Evolutionary conservation across 768 basidiomycete species (phyloP).

Genomic region (Mrakia frigida): DNA sequence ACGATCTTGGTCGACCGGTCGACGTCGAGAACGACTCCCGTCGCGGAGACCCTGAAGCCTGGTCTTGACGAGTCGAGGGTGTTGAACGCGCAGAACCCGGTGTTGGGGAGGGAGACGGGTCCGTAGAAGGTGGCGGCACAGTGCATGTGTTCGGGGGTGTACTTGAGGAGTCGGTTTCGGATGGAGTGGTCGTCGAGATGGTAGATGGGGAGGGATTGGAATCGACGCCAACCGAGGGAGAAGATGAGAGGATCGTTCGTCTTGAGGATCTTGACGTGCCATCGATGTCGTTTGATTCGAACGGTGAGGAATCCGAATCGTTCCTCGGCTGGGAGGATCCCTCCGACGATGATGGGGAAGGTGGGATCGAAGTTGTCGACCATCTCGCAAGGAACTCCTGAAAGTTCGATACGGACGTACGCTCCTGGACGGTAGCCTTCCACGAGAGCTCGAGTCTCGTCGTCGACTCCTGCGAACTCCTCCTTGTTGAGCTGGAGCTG

Average conservation of each 20-base stretch:
- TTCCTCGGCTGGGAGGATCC: conserved; percentile 81
- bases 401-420: conserved; percentile 87
- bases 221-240: conserved; percentile 95
- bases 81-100: conserved; percentile 96
- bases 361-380: conserved; percentile 86
- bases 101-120: conserved; percentile 84
- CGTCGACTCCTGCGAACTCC: conserved; percentile 75
- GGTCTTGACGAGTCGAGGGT: conserved; percentile 60
- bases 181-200: conserved; percentile 96
- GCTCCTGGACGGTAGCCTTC: conserved; percentile 86
- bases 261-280: conserved; percentile 86
- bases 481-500: conserved; percentile 75
- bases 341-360: conserved; percentile 88
- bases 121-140: conserved; percentile 98
- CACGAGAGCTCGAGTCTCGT: conserved; percentile 70
- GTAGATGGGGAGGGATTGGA: conserved; percentile 91
- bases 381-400: conserved; percentile 80
- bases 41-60: conserved; percentile 85
- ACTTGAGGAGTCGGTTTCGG: conserved; percentile 98
- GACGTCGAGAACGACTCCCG: conserved; percentile 89
- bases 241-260: conserved; percentile 95
- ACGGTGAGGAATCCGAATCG: conserved; percentile 90
- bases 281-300: conserved; percentile 91
- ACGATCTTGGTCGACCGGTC: conserved; percentile 91
- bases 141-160: conserved; percentile 99